Conservation (phyloP, 164 flowering plant species). For the Piper longum region DNA sequence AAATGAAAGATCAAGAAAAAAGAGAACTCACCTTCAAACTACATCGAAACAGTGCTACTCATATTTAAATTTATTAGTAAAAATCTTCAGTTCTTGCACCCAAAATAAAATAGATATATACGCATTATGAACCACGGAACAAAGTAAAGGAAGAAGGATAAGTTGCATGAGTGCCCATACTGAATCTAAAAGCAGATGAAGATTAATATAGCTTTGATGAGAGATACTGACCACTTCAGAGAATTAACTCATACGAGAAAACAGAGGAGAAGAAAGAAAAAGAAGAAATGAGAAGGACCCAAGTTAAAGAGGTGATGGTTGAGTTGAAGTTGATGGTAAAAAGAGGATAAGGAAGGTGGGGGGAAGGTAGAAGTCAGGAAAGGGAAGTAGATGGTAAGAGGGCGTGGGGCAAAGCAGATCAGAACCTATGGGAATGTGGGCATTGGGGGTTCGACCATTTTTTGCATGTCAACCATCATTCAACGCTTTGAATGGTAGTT, state of each 20-base stretch:
- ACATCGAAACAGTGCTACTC: no score
- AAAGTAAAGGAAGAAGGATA: neutral
- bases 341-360: neutral
- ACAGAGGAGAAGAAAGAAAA: neutral
- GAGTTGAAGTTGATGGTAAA: neutral
- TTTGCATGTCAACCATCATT: neutral
- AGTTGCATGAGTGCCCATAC: no score
- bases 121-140: neutral
- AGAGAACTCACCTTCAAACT: no score
- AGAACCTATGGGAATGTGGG: neutral
- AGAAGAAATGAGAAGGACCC: neutral
- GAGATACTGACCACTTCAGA: neutral
- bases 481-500: slow-evolving; percentile 2
- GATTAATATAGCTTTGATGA: neutral
- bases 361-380: neutral
- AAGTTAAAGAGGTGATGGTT: neutral
- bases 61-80: neutral
- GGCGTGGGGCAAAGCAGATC: neutral
- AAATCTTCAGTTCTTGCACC: neutral
- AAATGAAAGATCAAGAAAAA: no score
- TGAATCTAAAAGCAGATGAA: no score
- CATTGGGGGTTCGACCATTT: neutral
- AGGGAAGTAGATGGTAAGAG: neutral
- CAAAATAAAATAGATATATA: neutral
- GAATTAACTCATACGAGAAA: neutral